Evolutionary conservation across 2,329 filamentous ascomycete species (phyloP).

Genomic region (Pyrenochaeta sp.): DNA sequence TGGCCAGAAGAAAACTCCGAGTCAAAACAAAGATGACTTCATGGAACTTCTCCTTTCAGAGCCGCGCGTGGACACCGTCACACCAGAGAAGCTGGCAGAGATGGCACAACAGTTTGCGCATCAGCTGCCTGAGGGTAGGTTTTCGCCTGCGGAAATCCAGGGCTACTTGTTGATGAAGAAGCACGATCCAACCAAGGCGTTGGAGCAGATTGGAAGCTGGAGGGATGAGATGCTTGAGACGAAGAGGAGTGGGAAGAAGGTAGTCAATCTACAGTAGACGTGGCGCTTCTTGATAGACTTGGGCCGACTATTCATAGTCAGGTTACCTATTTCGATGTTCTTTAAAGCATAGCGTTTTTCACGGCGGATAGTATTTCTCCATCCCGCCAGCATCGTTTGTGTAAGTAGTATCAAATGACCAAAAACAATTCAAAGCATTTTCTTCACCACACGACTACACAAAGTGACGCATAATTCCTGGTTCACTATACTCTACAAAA

Average conservation of each 20-base stretch:
- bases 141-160: slow-evolving; percentile 64
- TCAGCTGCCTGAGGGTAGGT: slow-evolving; percentile 55
- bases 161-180: slow-evolving; percentile 62
- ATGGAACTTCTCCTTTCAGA: slow-evolving; percentile 14
- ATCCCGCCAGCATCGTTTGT: too few relatives aligned
- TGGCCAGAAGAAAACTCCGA: background rate
- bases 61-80: slow-evolving; percentile 9
- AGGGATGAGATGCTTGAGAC: slow-evolving; percentile 43
- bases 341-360: too few relatives aligned
- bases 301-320: too few relatives aligned
- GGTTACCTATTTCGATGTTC: too few relatives aligned
- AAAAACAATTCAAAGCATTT: too few relatives aligned
- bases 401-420: too few relatives aligned
- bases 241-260: slow-evolving; percentile 40
- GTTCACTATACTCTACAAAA: too few relatives aligned
- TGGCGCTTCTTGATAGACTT: too few relatives aligned
- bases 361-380: background rate
- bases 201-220: slow-evolving; percentile 57
- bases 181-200: slow-evolving; percentile 56
- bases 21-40: slow-evolving; percentile 15
- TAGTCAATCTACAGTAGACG: slow-evolving; percentile 2
- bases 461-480: too few relatives aligned
- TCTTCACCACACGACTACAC: too few relatives aligned
- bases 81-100: slow-evolving; percentile 42
- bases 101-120: slow-evolving; percentile 58